phyloP scores from a whole-genome alignment of 2,329 filamentous ascomycete genomes.

The Verticillium tricorpus region DNA sequence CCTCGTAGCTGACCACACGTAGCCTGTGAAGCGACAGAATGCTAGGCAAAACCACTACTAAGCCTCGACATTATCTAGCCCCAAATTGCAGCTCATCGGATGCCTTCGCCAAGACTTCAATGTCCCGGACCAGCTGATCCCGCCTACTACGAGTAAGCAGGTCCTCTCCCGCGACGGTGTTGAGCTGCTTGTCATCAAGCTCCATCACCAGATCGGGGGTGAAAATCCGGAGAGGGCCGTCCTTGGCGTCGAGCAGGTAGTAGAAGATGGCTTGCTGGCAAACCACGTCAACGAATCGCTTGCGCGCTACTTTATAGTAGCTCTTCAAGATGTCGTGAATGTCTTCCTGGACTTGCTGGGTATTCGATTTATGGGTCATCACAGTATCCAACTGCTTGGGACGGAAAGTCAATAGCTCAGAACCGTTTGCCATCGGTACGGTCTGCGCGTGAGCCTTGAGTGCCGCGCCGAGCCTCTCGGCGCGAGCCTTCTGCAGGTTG shows the following conservation, averaged over 20 bases:
- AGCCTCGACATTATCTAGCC: not conserved
- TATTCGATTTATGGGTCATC: conserved; percentile 19
- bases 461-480: conserved; percentile 1
- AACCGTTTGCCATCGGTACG: too few relatives aligned
- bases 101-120: conserved; percentile 37
- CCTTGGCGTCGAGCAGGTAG: conserved; percentile 42
- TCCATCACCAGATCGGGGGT: conserved; percentile 43
- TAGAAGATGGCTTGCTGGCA: conserved; percentile 54
- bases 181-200: conserved; percentile 44
- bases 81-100: conserved; percentile 13
- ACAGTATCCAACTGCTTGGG: not conserved
- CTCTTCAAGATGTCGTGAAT: conserved; percentile 56
- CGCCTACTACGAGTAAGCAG: conserved; percentile 32
- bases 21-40: too few relatives aligned
- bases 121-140: conserved; percentile 36
- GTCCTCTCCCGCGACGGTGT: conserved; percentile 56
- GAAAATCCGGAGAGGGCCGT: conserved; percentile 50
- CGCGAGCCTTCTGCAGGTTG: conserved; percentile 21
- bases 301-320: conserved; percentile 58
- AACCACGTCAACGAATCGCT: conserved; percentile 60
- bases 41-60: not conserved
- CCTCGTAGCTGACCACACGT: too few relatives aligned
- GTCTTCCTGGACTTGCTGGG: conserved; percentile 36
- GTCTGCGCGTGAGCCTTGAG: not conserved
- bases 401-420: not conserved